Evolutionary conservation across 345 rosid genomes (phyloP).

Genomic region (Iberis pinnata): DNA sequence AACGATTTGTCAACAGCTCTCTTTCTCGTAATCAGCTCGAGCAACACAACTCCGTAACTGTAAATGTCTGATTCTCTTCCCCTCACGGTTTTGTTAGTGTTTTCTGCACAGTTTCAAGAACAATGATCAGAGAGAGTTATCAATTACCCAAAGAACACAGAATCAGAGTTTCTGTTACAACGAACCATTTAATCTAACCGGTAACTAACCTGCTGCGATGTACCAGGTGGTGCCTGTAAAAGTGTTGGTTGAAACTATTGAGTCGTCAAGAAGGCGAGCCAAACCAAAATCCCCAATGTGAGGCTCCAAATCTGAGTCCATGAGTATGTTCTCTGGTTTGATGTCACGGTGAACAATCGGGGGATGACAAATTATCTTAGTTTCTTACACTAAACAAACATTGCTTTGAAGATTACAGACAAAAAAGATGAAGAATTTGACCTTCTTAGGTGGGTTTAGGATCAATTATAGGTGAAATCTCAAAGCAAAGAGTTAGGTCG

Average conservation of each 20-base stretch:
- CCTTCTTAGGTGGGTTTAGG: no score
- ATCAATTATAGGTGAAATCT: no score
- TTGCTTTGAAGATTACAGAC: no score
- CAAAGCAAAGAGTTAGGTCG: not conserved
- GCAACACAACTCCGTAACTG: slow-evolving; percentile 63
- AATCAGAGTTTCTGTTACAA: slow-evolving; percentile 8
- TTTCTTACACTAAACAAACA: no score
- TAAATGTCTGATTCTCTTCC: slow-evolving; percentile 62
- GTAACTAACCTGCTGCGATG: slow-evolving; percentile 58
- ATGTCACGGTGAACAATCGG: slow-evolving; percentile 69
- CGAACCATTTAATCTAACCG: not conserved
- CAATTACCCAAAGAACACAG: not conserved
- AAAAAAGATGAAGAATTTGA: no score
- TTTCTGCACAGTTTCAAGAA: slow-evolving; percentile 37
- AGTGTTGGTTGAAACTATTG: slow-evolving; percentile 31
- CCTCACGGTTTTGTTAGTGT: slow-evolving; percentile 41
- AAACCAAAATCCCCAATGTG: slow-evolving; percentile 85
- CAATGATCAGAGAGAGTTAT: no score
- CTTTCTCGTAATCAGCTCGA: slow-evolving; percentile 52
- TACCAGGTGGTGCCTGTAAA: slow-evolving; percentile 69
- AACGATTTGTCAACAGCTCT: slow-evolving; percentile 43
- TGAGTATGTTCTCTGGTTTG: slow-evolving; percentile 72
- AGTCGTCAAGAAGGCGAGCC: slow-evolving; percentile 52
- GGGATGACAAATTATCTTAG: slow-evolving; percentile 71
- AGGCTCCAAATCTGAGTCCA: slow-evolving; percentile 72